Base-by-base conservation (phyloP, 75 land plant species). In the Larix kaempferi region DNA sequence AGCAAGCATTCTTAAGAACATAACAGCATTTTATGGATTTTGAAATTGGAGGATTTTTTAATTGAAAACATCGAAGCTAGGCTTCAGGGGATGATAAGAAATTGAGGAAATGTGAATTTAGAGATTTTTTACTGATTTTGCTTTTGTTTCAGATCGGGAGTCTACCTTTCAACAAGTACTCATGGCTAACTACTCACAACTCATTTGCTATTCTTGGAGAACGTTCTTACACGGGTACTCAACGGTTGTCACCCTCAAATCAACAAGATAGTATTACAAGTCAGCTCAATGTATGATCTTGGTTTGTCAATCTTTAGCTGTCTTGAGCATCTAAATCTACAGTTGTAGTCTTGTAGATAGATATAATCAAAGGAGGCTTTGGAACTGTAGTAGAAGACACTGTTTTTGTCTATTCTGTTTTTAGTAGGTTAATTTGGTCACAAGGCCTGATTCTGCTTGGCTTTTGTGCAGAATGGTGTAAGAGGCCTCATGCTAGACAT, bases 181-280 rank as follows among this genome's bases (percentile, higher is more conserved):
- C 94, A 15, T 94, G 96, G 96, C 84, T 94, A 78, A 92, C 92
- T 62, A 94, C 96, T 10, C 96, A 94, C 80, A 94, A 94, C 35
- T 79, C 96, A 26, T 94, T 83, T 66, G 87, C 96, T 5, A 79
- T 79, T 3, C 17, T 77, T n/a, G 87, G 86, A 5, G 78, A 22
- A 77, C 80, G 66, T 33, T 86, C 90, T 11, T 74, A 78, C 14
- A 85, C 88, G 0, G 94, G 93, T 5, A 56, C 73, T n/a, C 17
- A 73, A 27, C 73, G 74, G 6, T 69, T 88, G 17, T 35, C 92
- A 37, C 82, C 84, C 49, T 60, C 81, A 6, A 92, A 92, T 57
- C 96, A 94, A 81, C 82, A 92, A 67, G 96, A 94, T 72, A 79
- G 86, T 76, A 73, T 94, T 75, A 86, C 96, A 58, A 26, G 65